phyloP scores from a whole-genome alignment of 306 rosid species.

The Mimosa bimucronata region DNA sequence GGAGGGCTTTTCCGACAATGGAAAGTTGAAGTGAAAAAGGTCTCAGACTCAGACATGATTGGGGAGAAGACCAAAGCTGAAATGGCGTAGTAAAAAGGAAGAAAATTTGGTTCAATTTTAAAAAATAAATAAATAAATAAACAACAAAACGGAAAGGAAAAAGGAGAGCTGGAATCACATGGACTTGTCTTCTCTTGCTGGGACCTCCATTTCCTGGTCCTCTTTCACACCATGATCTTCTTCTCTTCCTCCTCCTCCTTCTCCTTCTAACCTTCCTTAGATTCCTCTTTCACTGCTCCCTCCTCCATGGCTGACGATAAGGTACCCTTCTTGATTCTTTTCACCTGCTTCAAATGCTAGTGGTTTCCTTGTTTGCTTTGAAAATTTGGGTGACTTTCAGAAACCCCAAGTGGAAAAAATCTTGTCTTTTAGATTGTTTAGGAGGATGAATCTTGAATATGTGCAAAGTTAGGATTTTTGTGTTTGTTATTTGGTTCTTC shows the following conservation, averaged over 20 bases:
- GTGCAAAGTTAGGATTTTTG: not conserved
- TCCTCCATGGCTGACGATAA: constrained; percentile 83
- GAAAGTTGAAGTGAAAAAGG: not conserved
- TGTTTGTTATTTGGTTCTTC: not conserved
- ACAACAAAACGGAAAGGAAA: not conserved
- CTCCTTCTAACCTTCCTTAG: too few relatives aligned
- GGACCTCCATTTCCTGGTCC: constrained; percentile 50
- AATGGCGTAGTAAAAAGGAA: not conserved
- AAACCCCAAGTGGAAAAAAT: not conserved
- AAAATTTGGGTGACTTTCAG: constrained; percentile 14
- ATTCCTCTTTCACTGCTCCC: constrained; percentile 29
- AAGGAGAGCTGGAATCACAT: constrained; percentile 86
- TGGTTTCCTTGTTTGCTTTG: constrained; percentile 40
- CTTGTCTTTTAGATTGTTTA: constrained; percentile 8
- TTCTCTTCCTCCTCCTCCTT: constrained; percentile 34
- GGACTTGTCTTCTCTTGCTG: constrained; percentile 78
- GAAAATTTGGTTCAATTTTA: not conserved
- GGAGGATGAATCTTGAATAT: constrained; percentile 14
- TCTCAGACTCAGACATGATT: not conserved
- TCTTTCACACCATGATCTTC: constrained; percentile 46
- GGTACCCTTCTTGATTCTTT: constrained; percentile 46
- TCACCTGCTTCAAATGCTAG: not conserved
- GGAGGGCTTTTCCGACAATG: not conserved
- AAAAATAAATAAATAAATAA: not conserved
- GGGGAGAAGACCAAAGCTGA: not conserved